phyloP scores from a whole-genome alignment of 1,284 basidiomycete genomes.

The Tremellales sp. region DNA sequence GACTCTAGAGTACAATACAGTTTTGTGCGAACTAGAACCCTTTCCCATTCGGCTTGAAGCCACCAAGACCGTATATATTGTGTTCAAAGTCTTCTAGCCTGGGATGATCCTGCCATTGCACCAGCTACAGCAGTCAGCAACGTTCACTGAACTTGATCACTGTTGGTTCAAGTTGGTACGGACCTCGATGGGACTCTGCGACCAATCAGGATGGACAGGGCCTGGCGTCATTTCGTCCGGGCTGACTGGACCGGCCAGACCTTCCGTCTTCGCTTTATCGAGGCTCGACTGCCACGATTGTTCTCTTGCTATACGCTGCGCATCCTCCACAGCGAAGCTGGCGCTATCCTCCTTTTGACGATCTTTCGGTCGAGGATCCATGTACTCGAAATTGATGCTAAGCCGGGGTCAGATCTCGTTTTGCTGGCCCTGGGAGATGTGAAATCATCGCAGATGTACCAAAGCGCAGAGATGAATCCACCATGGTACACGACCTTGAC shows the following conservation, averaged over 20 bases:
- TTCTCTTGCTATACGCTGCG: background rate
- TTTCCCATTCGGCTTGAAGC: slow-evolving; percentile 41
- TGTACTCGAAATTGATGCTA: slow-evolving; percentile 42
- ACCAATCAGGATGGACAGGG: slow-evolving; percentile 33
- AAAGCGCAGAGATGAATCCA: slow-evolving; percentile 43
- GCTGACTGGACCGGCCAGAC: slow-evolving; percentile 16
- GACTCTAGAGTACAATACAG: too few species aligned
- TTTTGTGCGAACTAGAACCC: slow-evolving; percentile 28
- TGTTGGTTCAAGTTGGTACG: slow-evolving; percentile 6
- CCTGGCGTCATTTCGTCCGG: slow-evolving; percentile 7
- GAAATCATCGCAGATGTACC: slow-evolving; percentile 23
- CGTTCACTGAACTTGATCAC: too few species aligned
- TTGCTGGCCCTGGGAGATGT: too few species aligned
- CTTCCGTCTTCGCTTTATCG: slow-evolving; percentile 5
- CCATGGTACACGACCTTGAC: slow-evolving; percentile 46
- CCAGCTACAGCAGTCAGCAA: slow-evolving; percentile 21
- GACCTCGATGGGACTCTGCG: slow-evolving; percentile 39
- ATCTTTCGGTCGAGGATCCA: slow-evolving; percentile 32
- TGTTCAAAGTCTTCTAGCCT: slow-evolving; percentile 41
- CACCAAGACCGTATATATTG: slow-evolving; percentile 40
- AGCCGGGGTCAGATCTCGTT: background rate
- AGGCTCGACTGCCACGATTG: background rate
- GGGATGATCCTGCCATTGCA: slow-evolving; percentile 40
- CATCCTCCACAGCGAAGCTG: background rate
- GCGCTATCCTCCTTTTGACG: slow-evolving; percentile 23